Conservation (phyloP, 495 filamentous ascomycete species). For the Neurospora sp. region DNA sequence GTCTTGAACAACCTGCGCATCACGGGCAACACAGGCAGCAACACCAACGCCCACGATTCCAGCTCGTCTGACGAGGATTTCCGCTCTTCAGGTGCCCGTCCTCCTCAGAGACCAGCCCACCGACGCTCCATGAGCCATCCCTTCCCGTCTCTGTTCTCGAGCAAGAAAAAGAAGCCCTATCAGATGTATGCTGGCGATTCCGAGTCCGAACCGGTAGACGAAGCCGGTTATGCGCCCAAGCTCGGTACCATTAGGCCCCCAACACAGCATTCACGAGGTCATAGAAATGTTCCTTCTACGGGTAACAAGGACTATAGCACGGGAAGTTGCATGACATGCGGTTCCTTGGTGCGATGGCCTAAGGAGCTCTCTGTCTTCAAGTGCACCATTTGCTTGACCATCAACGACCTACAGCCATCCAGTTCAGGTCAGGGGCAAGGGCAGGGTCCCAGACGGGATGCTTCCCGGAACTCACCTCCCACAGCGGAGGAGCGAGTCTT, state of each 20-base stretch:
- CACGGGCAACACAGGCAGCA: slow-evolving; percentile 1
- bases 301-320: slow-evolving; percentile 41
- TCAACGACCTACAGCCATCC: slow-evolving; percentile 66
- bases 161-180: slow-evolving; percentile 40
- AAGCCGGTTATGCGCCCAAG: slow-evolving; percentile 15
- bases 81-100: slow-evolving; percentile 14
- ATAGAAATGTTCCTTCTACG: slow-evolving; percentile 16
- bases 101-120: slow-evolving; percentile 36
- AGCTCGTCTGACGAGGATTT: slow-evolving; percentile 35
- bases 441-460: slow-evolving; percentile 7
- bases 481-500: slow-evolving; percentile 5
- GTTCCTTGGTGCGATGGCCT: slow-evolving; percentile 77
- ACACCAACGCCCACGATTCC: slow-evolving; percentile 16
- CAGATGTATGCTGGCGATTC: slow-evolving; percentile 7
- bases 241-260: slow-evolving; percentile 10
- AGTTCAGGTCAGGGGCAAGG: background rate
- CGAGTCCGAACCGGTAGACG: slow-evolving; percentile 18
- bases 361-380: slow-evolving; percentile 62
- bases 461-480: background rate
- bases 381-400: slow-evolving; percentile 76
- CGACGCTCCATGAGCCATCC: slow-evolving; percentile 68
- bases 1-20: slow-evolving; percentile 16
- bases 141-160: slow-evolving; percentile 54
- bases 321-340: slow-evolving; percentile 75
- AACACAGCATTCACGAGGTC: slow-evolving; percentile 12